A percentile compares a stretch with the other conserved stretches of the same genome.
Evolutionary conservation across 768 basidiomycete genomes (phyloP).

Genomic region (Xerocomus potaroensis): DNA sequence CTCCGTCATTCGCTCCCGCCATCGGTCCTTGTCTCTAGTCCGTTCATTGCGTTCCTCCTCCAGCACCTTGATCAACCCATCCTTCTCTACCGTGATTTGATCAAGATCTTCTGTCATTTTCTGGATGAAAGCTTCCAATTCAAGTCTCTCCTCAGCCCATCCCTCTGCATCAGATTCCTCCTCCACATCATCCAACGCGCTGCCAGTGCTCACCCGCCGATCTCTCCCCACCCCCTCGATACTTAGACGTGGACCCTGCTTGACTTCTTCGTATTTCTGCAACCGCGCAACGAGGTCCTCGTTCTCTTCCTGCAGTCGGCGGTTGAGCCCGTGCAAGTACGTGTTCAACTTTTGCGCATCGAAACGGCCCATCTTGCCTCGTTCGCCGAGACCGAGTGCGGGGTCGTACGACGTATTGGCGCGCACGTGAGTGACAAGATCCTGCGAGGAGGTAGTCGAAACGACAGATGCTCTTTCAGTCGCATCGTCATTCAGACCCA

Average conservation of each 20-base stretch:
- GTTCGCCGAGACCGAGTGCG: slow-evolving; percentile 66
- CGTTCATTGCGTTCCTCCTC: slow-evolving; percentile 55
- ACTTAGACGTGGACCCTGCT: slow-evolving; percentile 26
- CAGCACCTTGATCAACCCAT: slow-evolving; percentile 42
- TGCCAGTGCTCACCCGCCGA: slow-evolving; percentile 50
- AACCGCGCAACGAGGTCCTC: slow-evolving; percentile 56
- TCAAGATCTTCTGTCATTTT: slow-evolving; percentile 31
- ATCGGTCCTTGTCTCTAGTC: slow-evolving; percentile 62
- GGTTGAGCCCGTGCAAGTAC: slow-evolving; percentile 83
- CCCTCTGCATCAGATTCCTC: slow-evolving; percentile 62
- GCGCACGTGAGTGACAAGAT: slow-evolving; percentile 72
- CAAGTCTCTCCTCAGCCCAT: slow-evolving; percentile 69
- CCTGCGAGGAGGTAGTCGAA: slow-evolving; percentile 84
- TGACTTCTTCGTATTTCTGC: slow-evolving; percentile 47
- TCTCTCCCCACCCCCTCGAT: slow-evolving; percentile 32
- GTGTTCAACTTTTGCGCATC: slow-evolving; percentile 82
- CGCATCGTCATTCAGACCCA: slow-evolving; percentile 37
- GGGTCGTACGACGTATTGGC: slow-evolving; percentile 90
- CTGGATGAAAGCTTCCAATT: slow-evolving; percentile 45
- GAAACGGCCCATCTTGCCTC: slow-evolving; percentile 69
- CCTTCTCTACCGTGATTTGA: slow-evolving; percentile 43
- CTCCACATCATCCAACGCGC: slow-evolving; percentile 52
- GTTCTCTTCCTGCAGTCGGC: slow-evolving; percentile 82
- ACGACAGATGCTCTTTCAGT: slow-evolving; percentile 64
- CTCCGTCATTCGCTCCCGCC: slow-evolving; percentile 66